Evolutionary conservation across 75 land plant species (phyloP), one percentile per base, ranked within the genome.

Genomic region (Pseudotsuga menziesii): DNA sequence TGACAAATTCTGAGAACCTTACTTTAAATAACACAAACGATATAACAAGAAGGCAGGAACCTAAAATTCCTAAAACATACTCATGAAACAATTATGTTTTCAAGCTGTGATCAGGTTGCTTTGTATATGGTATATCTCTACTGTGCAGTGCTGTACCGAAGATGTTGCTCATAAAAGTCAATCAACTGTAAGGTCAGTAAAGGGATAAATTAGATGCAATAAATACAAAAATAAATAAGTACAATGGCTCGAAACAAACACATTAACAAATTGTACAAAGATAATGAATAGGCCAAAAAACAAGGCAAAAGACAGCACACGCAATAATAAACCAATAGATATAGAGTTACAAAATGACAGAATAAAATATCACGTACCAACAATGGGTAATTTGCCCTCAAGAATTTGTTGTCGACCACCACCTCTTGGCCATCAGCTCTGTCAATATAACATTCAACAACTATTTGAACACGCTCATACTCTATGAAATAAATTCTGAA

Each of bases 381-480:
- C 64, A 78, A 78, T 35, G 94, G 94, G 79, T 92, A 77, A 75
- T 81, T 78, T 62, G 80, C 90, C 80, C 85, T 91, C 78, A 92
- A 76, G 73, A 78, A 88, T 55, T 90, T 86, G 87, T 92, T 88
- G 72, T 90, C 90, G n/a, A 92, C 92, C 36, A 85, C 70, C 55
- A 92, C 90, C 74, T 90, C 88, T 62, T 77, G 72, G 14, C 94
- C 94, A 84, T 92, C 94, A 72, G 89, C 82, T 84, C 94, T 92
- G 83, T 48, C 23, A 48, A 59, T 23, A 32, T 13, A 78, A 35
- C 26, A 29, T 14, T 76, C 19, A 58, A 60, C 70, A 35, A 35
- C 14, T 6, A 20, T 41, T 41, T 69, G 23, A 69, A 64, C 1
- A 67, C n/a, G 41, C 39, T 16, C n/a, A 11, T 48, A 36, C 41